Evolutionary conservation across 2,329 filamentous ascomycete species (phyloP).

Genomic region (Verticillium albo-atrum): DNA sequence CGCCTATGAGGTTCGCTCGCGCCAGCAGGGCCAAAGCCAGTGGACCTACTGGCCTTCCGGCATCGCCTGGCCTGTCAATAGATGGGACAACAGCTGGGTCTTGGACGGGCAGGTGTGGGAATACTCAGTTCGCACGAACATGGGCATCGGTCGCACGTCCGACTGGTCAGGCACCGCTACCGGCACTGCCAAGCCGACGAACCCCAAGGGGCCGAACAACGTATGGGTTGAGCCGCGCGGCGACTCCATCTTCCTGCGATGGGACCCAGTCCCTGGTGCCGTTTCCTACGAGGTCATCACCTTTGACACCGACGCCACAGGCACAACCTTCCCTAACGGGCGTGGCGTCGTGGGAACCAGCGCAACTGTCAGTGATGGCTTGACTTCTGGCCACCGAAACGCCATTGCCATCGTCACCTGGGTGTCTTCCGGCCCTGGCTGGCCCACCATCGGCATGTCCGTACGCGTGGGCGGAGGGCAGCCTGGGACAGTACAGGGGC

Average conservation of each 20-base stretch:
- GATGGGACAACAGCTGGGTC: constrained; percentile 2
- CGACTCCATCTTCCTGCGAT: neutral
- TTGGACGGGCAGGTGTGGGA: constrained; percentile 5
- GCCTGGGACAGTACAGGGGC: neutral
- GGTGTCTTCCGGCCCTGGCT: constrained; percentile 1
- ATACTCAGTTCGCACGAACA: constrained; percentile 8
- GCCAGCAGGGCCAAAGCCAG: neutral
- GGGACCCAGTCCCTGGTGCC: neutral
- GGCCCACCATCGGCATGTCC: neutral
- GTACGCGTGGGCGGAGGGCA: constrained; percentile 1
- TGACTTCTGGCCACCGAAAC: neutral
- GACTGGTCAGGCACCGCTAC: constrained; percentile 4
- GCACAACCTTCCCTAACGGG: neutral
- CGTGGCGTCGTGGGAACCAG: neutral
- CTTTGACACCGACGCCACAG: neutral
- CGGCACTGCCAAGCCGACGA: neutral
- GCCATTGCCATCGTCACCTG: constrained; percentile 1
- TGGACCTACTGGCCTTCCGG: constrained; percentile 3
- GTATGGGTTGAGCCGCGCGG: constrained; percentile 3
- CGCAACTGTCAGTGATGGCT: neutral
- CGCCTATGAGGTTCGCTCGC: constrained; percentile 10
- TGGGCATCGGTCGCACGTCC: constrained; percentile 4
- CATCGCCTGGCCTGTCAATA: neutral
- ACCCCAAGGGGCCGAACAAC: neutral
- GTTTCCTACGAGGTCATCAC: neutral